Percentiles rank a stretch among this genome's conserved stretches.
These are phyloP conservation scores for Emiliania huxleyi DNA, from an alignment of 78 protist species.

Conservation along the genomic window DNA sequence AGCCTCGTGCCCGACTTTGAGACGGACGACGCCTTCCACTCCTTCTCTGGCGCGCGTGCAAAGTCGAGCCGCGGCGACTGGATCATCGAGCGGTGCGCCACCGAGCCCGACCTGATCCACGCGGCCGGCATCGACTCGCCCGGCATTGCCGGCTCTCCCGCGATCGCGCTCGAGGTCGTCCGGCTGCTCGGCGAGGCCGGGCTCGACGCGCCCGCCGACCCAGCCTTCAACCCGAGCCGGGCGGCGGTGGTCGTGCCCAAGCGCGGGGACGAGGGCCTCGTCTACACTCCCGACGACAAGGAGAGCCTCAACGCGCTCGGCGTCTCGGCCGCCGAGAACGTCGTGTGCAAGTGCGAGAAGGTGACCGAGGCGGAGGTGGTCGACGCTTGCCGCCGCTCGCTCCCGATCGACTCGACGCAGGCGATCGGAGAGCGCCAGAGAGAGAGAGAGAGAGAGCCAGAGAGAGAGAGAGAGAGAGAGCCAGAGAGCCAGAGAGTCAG, in stretches of 20 bases:
- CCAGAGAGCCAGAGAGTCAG: too few relatives aligned
- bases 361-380: conserved; percentile 36
- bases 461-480: too few relatives aligned
- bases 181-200: not conserved
- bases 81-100: not conserved
- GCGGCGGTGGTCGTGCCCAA: conserved; percentile 15
- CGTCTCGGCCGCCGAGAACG: not conserved
- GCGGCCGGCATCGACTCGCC: conserved; percentile 28
- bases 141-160: conserved; percentile 9
- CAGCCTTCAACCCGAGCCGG: conserved; percentile 2
- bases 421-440: too few relatives aligned
- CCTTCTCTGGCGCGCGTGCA: conserved; percentile 23
- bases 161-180: conserved; percentile 16
- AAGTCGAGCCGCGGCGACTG: not conserved
- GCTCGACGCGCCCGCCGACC: not conserved
- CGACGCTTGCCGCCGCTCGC: not conserved
- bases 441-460: too few relatives aligned
- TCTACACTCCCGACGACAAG: too few relatives aligned
- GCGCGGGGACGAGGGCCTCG: not conserved
- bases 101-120: not conserved
- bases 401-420: too few relatives aligned
- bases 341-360: conserved; percentile 30
- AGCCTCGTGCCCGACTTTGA: not conserved
- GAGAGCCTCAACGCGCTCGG: too few relatives aligned
- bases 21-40: not conserved